Conservation (phyloP, 257 asterid species). For the Nicotiana benthamiana region DNA sequence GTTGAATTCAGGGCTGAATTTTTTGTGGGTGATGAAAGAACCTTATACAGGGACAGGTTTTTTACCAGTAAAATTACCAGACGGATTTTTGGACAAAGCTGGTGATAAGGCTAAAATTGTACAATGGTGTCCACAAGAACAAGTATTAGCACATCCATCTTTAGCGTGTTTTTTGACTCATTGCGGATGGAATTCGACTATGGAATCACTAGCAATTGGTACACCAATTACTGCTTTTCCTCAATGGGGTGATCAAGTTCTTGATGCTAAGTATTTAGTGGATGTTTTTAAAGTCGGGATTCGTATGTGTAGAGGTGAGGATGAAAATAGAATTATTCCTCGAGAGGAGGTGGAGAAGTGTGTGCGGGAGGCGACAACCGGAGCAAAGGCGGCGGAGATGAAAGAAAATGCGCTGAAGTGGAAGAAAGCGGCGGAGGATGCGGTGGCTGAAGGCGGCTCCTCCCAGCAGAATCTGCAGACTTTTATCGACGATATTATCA, state of each 20-base stretch:
- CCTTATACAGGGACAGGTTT: constrained; percentile 11
- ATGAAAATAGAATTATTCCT: constrained; percentile 36
- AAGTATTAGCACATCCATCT: constrained; percentile 62
- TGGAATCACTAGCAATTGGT: constrained; percentile 72
- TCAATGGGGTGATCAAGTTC: constrained; percentile 87
- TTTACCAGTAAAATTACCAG: constrained; percentile 37
- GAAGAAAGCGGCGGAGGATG: constrained; percentile 63
- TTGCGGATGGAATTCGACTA: constrained; percentile 85
- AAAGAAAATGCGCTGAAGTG: constrained; percentile 47
- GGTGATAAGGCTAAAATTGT: constrained; percentile 54
- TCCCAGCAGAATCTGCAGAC: constrained; percentile 37
- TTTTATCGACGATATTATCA: constrained; percentile 31
- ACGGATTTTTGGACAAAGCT: constrained; percentile 37
- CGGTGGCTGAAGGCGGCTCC: constrained; percentile 67
- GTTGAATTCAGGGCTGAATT: constrained; percentile 32
- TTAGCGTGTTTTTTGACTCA: constrained; percentile 69
- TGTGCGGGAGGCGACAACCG: constrained; percentile 35
- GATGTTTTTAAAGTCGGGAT: constrained; percentile 62
- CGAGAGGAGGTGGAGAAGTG: constrained; percentile 55
- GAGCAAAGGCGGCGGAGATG: constrained; percentile 44
- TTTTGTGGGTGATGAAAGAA: constrained; percentile 62
- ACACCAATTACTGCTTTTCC: constrained; percentile 74
- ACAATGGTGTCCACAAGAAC: constrained; percentile 72
- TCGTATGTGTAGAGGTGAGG: constrained; percentile 61
- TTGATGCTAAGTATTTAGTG: constrained; percentile 68